Evolutionary conservation across 2,329 filamentous ascomycete genomes (phyloP).

Genomic region (Xylaria hypoxylon): DNA sequence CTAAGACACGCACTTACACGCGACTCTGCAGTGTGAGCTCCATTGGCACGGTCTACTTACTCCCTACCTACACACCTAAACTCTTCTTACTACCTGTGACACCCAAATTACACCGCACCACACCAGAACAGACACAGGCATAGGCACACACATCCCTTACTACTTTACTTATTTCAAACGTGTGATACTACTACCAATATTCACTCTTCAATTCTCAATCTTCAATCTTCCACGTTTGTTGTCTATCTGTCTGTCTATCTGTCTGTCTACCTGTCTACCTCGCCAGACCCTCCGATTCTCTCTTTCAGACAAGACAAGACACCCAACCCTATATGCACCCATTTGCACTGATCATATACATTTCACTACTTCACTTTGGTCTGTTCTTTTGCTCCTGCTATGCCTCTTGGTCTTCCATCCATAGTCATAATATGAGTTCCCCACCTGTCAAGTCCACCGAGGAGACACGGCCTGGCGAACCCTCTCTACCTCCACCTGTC

Average conservation of each 20-base stretch:
- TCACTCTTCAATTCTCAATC: no score
- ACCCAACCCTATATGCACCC: conserved; percentile 1
- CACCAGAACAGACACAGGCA: conserved; percentile 3
- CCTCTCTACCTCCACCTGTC: conserved; percentile 50
- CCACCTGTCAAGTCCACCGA: conserved; percentile 47
- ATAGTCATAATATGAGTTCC: conserved; percentile 44
- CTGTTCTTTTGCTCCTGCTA: conserved; percentile 42
- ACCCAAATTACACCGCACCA: not conserved
- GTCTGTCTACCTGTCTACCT: not conserved
- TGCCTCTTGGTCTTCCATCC: conserved; percentile 41
- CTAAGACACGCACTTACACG: conserved; percentile 41
- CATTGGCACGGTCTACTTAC: conserved; percentile 35
- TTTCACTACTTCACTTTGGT: not conserved
- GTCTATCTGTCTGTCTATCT: not conserved
- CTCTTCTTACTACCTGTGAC: not conserved
- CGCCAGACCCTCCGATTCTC: not conserved
- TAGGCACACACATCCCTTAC: not conserved
- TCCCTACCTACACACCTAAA: conserved; percentile 17
- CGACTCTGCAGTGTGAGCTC: conserved; percentile 39
- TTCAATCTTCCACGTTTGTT: conserved; percentile 32
- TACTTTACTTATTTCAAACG: conserved; percentile 5
- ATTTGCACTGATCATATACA: conserved; percentile 3
- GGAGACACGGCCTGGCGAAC: conserved; percentile 53
- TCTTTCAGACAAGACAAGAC: not conserved
- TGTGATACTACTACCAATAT: conserved; percentile 36